Evolutionary conservation across 208 protist genomes (phyloP), one percentile per base, ranked within the genome.

Genomic region (Leishmania major): DNA sequence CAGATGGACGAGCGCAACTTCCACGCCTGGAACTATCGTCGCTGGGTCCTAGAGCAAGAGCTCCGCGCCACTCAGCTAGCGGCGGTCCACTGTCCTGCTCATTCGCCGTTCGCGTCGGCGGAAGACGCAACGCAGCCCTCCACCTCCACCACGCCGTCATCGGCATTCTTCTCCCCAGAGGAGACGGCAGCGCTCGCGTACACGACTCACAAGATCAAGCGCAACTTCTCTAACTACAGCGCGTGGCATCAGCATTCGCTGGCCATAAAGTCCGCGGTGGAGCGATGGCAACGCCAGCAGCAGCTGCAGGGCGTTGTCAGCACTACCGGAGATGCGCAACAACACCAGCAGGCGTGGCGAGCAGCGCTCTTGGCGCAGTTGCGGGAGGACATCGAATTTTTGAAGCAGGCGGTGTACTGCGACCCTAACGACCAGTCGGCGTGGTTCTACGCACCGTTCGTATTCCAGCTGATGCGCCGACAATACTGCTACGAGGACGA

Each of bases 141-240:
- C 10, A 59, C 31, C 1, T 37, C 69, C 35, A 64, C 66, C 1
- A 11, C 8, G 45, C 1, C 59, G 60, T 17, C 64, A 64, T 15
- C 25, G 1, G 31, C 62, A 3, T 73, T 90, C 37, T 95, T 95
- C 77, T 85, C 84, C 2, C 2, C 78, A 1, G 79, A 86, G 0
- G 93, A 96, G 72, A 60, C 72, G 8, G 79, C 84, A 3, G 97
- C 98, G 79, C 72, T 99, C 51, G 75, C 71, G 1, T 99, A 96
- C 87, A 98, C 97, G 19, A 88, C 80, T 0, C 71, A 60, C 35
- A 96, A 98, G 77, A 98, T 99, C 57, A 85, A 93, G 37, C 80
- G 88, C 37, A 99, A 99, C 88, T 99, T 99, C 86, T 99, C 96
- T 49, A 99, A 99, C 84, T 99, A 99, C 90, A 99, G 97, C 57